A percentile compares a stretch with the other conserved stretches of the same genome.
phyloP scores from a whole-genome alignment of 2,329 filamentous ascomycete genomes.

The Fusarium duplospermum region DNA sequence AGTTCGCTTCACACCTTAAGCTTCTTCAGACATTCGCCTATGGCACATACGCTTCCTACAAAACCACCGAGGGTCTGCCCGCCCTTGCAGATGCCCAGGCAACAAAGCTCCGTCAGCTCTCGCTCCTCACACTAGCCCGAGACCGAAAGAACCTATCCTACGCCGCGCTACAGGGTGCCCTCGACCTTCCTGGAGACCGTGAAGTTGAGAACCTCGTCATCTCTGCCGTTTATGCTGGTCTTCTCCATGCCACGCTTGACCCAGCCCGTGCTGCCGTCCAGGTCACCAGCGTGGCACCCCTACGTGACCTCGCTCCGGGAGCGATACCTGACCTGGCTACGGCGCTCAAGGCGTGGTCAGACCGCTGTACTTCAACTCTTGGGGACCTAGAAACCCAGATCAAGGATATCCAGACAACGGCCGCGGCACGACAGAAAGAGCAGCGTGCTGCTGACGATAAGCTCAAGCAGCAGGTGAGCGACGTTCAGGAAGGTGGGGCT shows the following conservation, averaged over 20 bases:
- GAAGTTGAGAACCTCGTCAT: slow-evolving; percentile 90
- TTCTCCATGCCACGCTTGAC: slow-evolving; percentile 86
- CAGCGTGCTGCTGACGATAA: slow-evolving; percentile 60
- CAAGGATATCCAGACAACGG: slow-evolving; percentile 69
- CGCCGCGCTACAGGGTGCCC: slow-evolving; percentile 70
- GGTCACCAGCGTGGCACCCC: slow-evolving; percentile 82
- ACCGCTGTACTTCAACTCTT: slow-evolving; percentile 80
- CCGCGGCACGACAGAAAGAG: slow-evolving; percentile 64
- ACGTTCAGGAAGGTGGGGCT: slow-evolving; percentile 56
- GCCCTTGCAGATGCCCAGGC: slow-evolving; percentile 77
- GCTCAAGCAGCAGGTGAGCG: slow-evolving; percentile 61
- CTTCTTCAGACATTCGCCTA: slow-evolving; percentile 92
- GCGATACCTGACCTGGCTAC: slow-evolving; percentile 76
- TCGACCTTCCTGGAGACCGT: slow-evolving; percentile 74
- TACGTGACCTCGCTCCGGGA: slow-evolving; percentile 85
- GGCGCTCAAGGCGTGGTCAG: slow-evolving; percentile 79
- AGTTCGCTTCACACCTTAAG: slow-evolving; percentile 72
- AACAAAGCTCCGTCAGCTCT: slow-evolving; percentile 90
- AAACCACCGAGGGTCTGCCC: slow-evolving; percentile 67
- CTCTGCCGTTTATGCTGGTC: slow-evolving; percentile 85
- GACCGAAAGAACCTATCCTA: slow-evolving; percentile 79
- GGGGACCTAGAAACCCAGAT: slow-evolving; percentile 82
- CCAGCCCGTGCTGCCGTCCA: slow-evolving; percentile 79
- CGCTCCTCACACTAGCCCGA: slow-evolving; percentile 83
- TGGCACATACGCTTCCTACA: slow-evolving; percentile 86